These are phyloP conservation scores for Gillenia trifoliata DNA, from an alignment of 306 rosid genomes.

Conservation along the genomic window DNA sequence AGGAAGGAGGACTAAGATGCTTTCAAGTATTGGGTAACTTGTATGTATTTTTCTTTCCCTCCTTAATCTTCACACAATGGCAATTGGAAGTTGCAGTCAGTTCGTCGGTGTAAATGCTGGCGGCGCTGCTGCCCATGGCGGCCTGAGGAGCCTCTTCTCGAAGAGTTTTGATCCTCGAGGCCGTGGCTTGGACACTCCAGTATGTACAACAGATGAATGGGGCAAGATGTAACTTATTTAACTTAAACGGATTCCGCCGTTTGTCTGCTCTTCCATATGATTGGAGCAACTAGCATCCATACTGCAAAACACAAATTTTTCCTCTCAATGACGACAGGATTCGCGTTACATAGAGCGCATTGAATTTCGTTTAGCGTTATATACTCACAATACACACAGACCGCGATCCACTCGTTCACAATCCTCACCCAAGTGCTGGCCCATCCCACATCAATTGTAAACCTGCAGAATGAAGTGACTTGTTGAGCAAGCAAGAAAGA, in stretches of 20 bases:
- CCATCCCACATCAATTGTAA: slow-evolving; percentile 98
- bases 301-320: slow-evolving; percentile 41
- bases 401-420: slow-evolving; percentile 94
- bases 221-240: not conserved
- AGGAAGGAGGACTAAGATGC: not conserved
- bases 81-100: slow-evolving; percentile 3
- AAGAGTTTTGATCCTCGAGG: slow-evolving; percentile 3
- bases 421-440: slow-evolving; percentile 95
- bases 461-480: slow-evolving; percentile 39
- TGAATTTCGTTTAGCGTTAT: not conserved
- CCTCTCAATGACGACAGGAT: not conserved
- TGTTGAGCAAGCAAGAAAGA: not conserved
- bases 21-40: not conserved
- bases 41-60: slow-evolving; percentile 10
- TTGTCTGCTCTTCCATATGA: slow-evolving; percentile 60
- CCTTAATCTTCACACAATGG: not conserved
- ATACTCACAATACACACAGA: slow-evolving; percentile 80
- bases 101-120: slow-evolving; percentile 10
- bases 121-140: slow-evolving; percentile 16
- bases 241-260: slow-evolving; percentile 36
- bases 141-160: slow-evolving; percentile 13
- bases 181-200: slow-evolving; percentile 17
- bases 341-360: not conserved
- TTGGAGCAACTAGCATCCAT: slow-evolving; percentile 86
- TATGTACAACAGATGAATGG: slow-evolving; percentile 13